Evolutionary conservation across 306 rosid genomes (phyloP), one percentile per base, ranked within the genome.

Genomic region (Cajanus cajan): DNA sequence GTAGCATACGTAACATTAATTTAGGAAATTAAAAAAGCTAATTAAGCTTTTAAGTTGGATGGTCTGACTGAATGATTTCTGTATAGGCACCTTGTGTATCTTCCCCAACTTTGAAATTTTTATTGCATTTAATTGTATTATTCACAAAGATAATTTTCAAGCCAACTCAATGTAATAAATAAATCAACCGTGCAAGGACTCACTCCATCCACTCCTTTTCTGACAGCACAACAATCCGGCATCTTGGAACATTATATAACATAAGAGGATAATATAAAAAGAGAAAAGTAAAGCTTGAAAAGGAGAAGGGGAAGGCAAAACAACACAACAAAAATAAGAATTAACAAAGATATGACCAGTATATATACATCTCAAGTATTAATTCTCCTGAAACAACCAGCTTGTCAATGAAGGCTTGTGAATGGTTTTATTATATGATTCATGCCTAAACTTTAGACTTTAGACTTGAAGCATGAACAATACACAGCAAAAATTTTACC

Each of bases 181-280:
- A 34, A 44, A 76, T 44, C 4, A 62, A 76, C 10, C 28, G 28
- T 11, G 72, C 16, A 47, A n/a, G 14, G 44, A 33, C 10, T 59
- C 71, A 71, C 65, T 43, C 69, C 33, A 68, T 28, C 24, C 39
- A 44, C 62, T 28, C 71, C 18, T 47, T 71, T 76, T 31, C 62
- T 45, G 14, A 28, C 3, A 3, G 25, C 31, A 41, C 19, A 54
- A 78, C 37, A 51, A 66, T 11, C 16, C 12, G 28, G 65, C 21
- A 54, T 22, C 68, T 68, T n/a, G 69, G 25, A 55, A 24, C 21
- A 55, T 43, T 11, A 68, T n/a, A 14, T 36, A 47, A 52, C 24
- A 22, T 44, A 43, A n/a, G 8, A 24, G 22, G 3, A 78, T 67
- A 25, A 39, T 52, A 24, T 24, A 25, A 39, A 25, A 39, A 52